Percentiles rank a stretch among this genome's conserved stretches.
phyloP scores from a whole-genome alignment of 495 filamentous ascomycete species.

The Acidomyces sp. region DNA sequence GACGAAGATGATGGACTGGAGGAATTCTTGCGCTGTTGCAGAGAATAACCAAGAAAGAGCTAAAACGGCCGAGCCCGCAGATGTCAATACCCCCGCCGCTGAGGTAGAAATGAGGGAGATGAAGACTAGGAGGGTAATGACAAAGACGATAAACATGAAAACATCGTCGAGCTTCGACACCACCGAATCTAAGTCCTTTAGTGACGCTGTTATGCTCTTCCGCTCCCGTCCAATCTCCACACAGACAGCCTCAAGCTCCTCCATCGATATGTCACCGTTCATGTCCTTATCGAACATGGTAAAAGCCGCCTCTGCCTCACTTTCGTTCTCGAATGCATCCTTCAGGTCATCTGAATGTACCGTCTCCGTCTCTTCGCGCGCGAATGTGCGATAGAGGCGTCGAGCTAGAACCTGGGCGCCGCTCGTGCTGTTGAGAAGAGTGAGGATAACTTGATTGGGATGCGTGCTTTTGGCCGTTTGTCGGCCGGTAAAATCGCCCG shows the following conservation, averaged over 20 bases:
- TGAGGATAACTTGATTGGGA: constrained; percentile 67
- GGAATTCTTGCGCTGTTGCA: constrained; percentile 84
- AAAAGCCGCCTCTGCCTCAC: constrained; percentile 87
- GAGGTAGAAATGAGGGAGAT: constrained; percentile 80
- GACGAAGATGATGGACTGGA: constrained; percentile 85
- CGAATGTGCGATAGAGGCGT: constrained; percentile 84
- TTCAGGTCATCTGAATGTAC: constrained; percentile 65
- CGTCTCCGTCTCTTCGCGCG: constrained; percentile 57
- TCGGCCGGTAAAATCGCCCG: constrained; percentile 87
- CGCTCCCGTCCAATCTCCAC: constrained; percentile 91
- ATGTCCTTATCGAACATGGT: constrained; percentile 91
- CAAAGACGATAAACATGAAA: constrained; percentile 68
- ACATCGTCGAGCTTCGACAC: constrained; percentile 83
- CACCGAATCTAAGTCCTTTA: constrained; percentile 92
- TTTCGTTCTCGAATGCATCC: constrained; percentile 65
- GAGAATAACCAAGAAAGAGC: constrained; percentile 87
- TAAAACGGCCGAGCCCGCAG: constrained; percentile 70
- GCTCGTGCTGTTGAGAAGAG: constrained; percentile 55
- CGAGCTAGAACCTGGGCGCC: constrained; percentile 81
- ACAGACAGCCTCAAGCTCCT: constrained; percentile 84
- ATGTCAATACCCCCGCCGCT: constrained; percentile 72
- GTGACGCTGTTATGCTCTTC: constrained; percentile 83
- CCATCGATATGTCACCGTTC: constrained; percentile 94
- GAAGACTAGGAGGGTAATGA: constrained; percentile 73
- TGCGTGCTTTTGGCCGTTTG: constrained; percentile 61